phyloP scores from a whole-genome alignment of 441 rosid genomes.

The Pelargonium cotyledonis region DNA sequence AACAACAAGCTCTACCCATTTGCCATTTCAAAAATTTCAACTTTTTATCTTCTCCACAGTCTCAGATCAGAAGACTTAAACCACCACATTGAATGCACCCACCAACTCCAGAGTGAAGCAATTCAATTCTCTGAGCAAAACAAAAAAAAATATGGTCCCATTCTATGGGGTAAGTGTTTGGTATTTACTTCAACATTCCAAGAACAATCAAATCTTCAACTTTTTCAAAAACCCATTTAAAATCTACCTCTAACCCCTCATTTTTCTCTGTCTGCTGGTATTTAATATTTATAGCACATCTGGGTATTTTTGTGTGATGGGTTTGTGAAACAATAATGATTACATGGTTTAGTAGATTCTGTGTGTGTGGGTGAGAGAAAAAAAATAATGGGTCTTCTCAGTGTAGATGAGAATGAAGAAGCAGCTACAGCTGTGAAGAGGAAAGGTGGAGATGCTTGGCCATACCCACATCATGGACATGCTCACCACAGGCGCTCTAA shows the following conservation, averaged over 20 bases:
- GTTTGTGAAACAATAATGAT: constrained; percentile 1
- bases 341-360: background rate
- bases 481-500: constrained; percentile 63
- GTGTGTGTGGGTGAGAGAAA: constrained; percentile 14
- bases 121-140: constrained; percentile 45
- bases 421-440: constrained; percentile 19
- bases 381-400: constrained; percentile 37
- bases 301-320: constrained; percentile 4
- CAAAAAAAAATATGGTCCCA: constrained; percentile 35
- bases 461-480: constrained; percentile 21
- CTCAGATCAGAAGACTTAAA: constrained; percentile 29
- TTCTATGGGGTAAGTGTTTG: constrained; percentile 27
- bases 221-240: constrained; percentile 15
- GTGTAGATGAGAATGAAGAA: constrained; percentile 25
- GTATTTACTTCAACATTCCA: constrained; percentile 14
- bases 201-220: constrained; percentile 4
- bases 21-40: background rate
- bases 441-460: constrained; percentile 32
- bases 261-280: constrained; percentile 14
- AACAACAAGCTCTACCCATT: background rate
- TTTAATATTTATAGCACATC: constrained; percentile 6
- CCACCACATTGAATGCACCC: constrained; percentile 55
- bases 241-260: constrained; percentile 4
- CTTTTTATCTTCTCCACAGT: background rate
- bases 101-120: constrained; percentile 42